Evolutionary conservation across 2,329 filamentous ascomycete genomes (phyloP), one percentile per base, ranked within the genome.

Genomic region (Trichoderma sp.): DNA sequence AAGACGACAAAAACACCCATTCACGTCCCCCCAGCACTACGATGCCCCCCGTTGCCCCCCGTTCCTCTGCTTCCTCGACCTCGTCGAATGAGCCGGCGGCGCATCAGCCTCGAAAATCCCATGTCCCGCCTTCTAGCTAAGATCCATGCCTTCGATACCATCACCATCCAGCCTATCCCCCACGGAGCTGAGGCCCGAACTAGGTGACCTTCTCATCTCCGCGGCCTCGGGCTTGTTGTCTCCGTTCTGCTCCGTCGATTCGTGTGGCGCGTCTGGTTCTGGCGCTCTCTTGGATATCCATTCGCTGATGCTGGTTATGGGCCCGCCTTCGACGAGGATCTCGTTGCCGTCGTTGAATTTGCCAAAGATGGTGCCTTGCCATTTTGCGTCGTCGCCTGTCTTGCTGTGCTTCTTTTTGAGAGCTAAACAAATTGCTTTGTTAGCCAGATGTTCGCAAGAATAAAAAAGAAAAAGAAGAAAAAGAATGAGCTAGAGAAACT

Each of bases 391-490:
- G 77, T 97, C 94, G 73, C 92, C 93, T 1, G 92, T 93, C 76
- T 96, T 97, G 82, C 91, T 94, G 80, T 97, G 93, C 79, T 97
- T 97, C 82, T 95, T 96, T 82, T 97, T 98, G 55, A 98, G 84
- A 5, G 90, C 92, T 93, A 74, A 13, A 3, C 23, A 17, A 47
- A 30, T 7, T 13, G 47, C 6, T 4, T 1, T 26, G 47, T 68
- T 23, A 73, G 15, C 67, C 53, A 92, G 80, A 36, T 84, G 85
- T 85, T 73, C 55, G 73, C 15, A 13, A 59, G 8, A 6, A 6
- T 17, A 13, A 32, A 68, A 26, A 23, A 47, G 12, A 15, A 32
- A 7, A 9, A 15, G 1, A 9, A 17, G 7, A 34, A 34, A 34
- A 36, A 15, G 12, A 36, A 6, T 12, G 4, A 50, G 11, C 9